These are phyloP conservation scores for Podaxis rugospora DNA, from an alignment of 768 basidiomycete species.

Conservation along the genomic window DNA sequence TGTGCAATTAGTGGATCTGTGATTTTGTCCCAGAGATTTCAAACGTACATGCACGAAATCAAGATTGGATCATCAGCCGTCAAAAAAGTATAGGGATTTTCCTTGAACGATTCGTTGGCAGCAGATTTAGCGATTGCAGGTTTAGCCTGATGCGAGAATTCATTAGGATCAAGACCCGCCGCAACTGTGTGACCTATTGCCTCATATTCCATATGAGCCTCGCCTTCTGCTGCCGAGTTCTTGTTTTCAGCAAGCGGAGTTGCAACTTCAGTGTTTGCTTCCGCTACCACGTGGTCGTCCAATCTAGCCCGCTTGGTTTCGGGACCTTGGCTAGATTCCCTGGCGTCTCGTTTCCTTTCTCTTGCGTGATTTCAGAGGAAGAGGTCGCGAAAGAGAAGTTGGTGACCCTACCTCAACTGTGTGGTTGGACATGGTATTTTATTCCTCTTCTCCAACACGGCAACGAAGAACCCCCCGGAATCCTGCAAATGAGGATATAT, in stretches of 20 bases:
- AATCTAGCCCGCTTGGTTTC: slow-evolving; percentile 48
- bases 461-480: slow-evolving; percentile 97
- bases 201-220: background rate
- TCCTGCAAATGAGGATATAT: slow-evolving; percentile 96
- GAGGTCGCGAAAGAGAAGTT: background rate
- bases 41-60: slow-evolving; percentile 64
- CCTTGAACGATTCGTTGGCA: slow-evolving; percentile 58
- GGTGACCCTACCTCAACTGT: background rate
- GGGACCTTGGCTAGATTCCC: slow-evolving; percentile 32
- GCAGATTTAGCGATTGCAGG: slow-evolving; percentile 13
- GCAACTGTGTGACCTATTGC: background rate
- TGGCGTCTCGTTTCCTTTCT: slow-evolving; percentile 52
- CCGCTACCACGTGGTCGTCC: slow-evolving; percentile 11
- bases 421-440: background rate
- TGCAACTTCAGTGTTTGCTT: background rate
- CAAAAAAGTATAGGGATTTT: slow-evolving; percentile 89
- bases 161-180: slow-evolving; percentile 8
- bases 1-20: background rate
- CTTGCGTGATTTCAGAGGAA: slow-evolving; percentile 15
- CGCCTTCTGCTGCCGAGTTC: background rate
- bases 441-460: slow-evolving; percentile 62
- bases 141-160: slow-evolving; percentile 18
- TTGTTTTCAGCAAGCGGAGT: background rate
- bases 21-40: background rate
- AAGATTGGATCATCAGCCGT: slow-evolving; percentile 67